Evolutionary conservation across 345 rosid genomes (phyloP), one percentile per base, ranked within the genome.

Genomic region (Garcia nutans): DNA sequence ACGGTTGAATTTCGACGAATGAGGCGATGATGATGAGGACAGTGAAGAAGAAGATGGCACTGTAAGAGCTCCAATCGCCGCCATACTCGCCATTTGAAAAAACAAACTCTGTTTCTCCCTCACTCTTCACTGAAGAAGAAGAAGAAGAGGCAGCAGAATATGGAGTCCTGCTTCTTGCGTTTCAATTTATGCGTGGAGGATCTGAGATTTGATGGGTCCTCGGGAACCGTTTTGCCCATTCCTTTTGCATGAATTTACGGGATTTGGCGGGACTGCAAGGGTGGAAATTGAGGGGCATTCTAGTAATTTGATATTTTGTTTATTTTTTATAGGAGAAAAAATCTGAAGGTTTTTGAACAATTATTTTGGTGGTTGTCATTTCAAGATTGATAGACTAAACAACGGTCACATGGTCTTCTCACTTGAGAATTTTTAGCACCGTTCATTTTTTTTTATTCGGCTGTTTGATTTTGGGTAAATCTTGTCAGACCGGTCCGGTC

Each of bases 21-120:
- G 24, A 8, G 83, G 33, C 52, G 75, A 71, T 2, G 81, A 45
- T 5, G 78, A 23, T 2, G 78, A 37, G 2, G 72, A 73, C 0
- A 85, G 19, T 1, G 76, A 13, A 5, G 85, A 60, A 10, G 89
- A 17, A 9, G 78, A 26, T n/a, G 87, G 86, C 12, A 82, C 65
- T 6, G 61, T 86, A 0, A 79, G 73, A 55, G 65, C 78, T 52
- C 91, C 89, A 55, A 61, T 81, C 45, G 88, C 84, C 33, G 91
- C 91, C 85, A 86, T 74, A 68, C 77, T 85, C 80, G 90, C 89
- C 92, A 90, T 88, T 73, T 15, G 12, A 1, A 13, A 13, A 50
- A 50, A 11, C 41, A 37, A 37, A 37, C 41, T 37, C 41, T 37
- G 6, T 16, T 37, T 20, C 10, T 9, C n/a, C 15, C 12, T 19